A percentile compares a stretch with the other conserved stretches of the same genome.
Conservation (phyloP, 371 early-diverging fungal genomes). For the Rhizopus arrhizus region DNA sequence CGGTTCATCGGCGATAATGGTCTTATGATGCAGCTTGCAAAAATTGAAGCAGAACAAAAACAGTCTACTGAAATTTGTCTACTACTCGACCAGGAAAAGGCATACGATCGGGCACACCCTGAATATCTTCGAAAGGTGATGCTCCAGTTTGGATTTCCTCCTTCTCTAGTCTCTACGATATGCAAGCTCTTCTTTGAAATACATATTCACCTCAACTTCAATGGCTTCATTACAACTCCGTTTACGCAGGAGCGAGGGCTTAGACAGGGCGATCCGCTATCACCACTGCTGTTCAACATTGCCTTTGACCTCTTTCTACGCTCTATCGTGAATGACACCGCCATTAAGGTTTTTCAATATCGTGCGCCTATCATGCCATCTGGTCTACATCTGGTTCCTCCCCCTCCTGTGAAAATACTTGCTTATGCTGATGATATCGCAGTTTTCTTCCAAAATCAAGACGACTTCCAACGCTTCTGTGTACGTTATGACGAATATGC, state of each 20-base stretch:
- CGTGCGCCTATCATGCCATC: neutral
- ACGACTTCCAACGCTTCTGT: neutral
- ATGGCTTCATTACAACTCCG: conserved; percentile 7
- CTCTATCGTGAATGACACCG: neutral
- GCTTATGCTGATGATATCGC: conserved; percentile 19
- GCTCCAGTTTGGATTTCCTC: conserved; percentile 6
- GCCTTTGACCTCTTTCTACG: conserved; percentile 23
- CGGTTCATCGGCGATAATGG: no score
- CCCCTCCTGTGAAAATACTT: conserved; percentile 9
- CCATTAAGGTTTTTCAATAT: neutral
- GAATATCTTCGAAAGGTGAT: conserved; percentile 7
- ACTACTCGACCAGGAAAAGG: conserved; percentile 20
- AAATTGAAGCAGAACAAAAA: no score
- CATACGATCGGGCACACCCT: conserved; percentile 19
- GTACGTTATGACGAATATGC: neutral
- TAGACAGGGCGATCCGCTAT: conserved; percentile 21
- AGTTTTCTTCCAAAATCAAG: neutral
- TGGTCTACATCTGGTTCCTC: neutral
- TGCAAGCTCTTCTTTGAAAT: conserved; percentile 5
- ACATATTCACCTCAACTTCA: conserved; percentile 11
- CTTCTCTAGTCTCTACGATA: neutral
- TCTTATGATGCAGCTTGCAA: no score
- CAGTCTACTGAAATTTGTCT: no score
- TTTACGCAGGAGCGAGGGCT: conserved; percentile 7
- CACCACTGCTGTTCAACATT: conserved; percentile 24